Evolutionary conservation across 2,329 filamentous ascomycete genomes (phyloP), one percentile per base, ranked within the genome.

Genomic region (Penicillium sp.): DNA sequence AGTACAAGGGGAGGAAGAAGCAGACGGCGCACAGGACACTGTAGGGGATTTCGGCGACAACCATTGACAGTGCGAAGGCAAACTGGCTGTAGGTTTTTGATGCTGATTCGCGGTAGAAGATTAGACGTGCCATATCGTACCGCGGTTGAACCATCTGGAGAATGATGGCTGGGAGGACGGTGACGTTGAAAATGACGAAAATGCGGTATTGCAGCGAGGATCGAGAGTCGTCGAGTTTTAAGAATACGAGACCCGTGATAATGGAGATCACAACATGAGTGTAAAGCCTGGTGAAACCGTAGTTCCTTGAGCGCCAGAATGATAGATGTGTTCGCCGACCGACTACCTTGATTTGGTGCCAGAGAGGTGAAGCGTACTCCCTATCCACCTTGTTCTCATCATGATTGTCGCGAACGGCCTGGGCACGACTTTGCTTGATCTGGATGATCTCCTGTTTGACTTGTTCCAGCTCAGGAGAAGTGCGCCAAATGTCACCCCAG

Each of bases 181-280:
- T 72, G 45, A 89, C 81, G 66, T 94, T 88, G 79, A 95, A 95
- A 67, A 93, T 87, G 68, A 91, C 81, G 69, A 95, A 95, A 54
- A 95, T 79, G 53, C 84, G 83, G 73, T 93, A 87, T 68, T 95
- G 89, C 4, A 95, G 77, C 1, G 84, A 87, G 1, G 83, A 73
- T 9, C 85, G 80, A 2, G 85, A 88, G 61, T 89, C 71, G 63
- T 91, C 83, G 8, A 95, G 79, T 53, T 88, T 79, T 42, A 94
- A 74, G 67, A 85, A 95, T 31, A 84, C 84, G 12, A 95, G 76
- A 58, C 89, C 89, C 0, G 85, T 88, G 48, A 94, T 72, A 13
- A 95, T 63, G 1, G 86, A 84, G 56, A 95, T 86, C 53, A 82
- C 79, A 52, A 91, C 74, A 65, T 95, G 88, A 64, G 86, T 90